phyloP scores from a whole-genome alignment of 768 basidiomycete genomes.

The Boletus fagicola region DNA sequence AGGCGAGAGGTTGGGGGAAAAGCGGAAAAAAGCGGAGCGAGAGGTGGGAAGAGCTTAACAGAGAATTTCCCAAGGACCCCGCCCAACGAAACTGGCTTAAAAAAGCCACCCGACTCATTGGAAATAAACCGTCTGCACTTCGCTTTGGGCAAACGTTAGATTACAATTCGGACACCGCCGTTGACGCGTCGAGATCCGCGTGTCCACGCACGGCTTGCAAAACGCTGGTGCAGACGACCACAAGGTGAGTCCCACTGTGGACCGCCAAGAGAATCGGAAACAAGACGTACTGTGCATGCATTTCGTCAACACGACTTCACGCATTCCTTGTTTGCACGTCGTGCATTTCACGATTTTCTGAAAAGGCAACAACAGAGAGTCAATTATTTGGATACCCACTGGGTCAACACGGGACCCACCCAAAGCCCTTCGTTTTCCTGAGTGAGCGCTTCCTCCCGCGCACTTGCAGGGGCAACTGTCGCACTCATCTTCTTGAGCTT shows the following conservation, averaged over 20 bases:
- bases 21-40: no score
- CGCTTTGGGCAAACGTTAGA: constrained; percentile 74
- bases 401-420: constrained; percentile 38
- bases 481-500: constrained; percentile 45
- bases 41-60: neutral
- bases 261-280: neutral
- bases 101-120: constrained; percentile 35
- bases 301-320: constrained; percentile 78
- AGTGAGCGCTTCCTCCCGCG: constrained; percentile 38
- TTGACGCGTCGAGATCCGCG: constrained; percentile 85
- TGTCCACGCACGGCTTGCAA: constrained; percentile 80
- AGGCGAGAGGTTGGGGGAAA: neutral
- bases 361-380: neutral
- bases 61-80: no score
- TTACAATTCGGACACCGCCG: constrained; percentile 93
- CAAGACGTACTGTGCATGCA: constrained; percentile 83
- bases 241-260: neutral
- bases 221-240: constrained; percentile 53
- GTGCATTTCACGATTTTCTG: constrained; percentile 86
- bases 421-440: constrained; percentile 57
- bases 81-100: neutral
- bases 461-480: constrained; percentile 30
- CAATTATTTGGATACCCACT: neutral
- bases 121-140: constrained; percentile 70
- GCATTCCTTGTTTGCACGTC: constrained; percentile 76